Evolutionary conservation across 2,329 filamentous ascomycete genomes (phyloP), one percentile per base, ranked within the genome.

Genomic region (Didymosphaeria variabile): DNA sequence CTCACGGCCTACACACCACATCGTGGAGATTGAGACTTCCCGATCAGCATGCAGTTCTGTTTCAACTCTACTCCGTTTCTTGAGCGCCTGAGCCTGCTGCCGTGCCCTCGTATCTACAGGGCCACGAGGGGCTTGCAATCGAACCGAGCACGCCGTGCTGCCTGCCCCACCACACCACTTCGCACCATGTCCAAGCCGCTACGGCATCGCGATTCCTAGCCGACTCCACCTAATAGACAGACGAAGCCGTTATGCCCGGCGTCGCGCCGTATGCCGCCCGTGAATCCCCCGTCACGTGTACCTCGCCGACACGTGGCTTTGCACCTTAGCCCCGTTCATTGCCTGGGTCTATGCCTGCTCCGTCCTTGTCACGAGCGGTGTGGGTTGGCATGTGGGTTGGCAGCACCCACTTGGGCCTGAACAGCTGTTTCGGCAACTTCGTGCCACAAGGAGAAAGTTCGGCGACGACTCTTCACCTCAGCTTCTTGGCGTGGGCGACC

Each of bases 401-500:
- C 36, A 40, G 36, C 36, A 17, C 10, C 36, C 36, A 17, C 36
- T 40, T 40, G 36, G 36, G 36, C 36, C 36, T 40, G 38, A 47
- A 32, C 21, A 21, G 26, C 34, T 9, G 36, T 34, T 19, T n/a
- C 26, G 7, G 29, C 23, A 47, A 29, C 19, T 38, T 17, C 13
- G 19, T 19, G n/a, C 15, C 49, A 58, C 47, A 44, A 47, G 26
- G 23, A 50, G 23, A 47, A 40, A 17, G 19, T 19, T 10, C 38
- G 19, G 36, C 60, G 3, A 21, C 34, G 3, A n/a, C 12, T 10
- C 57, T 50, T 62, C 94, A 95, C 74, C 93, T 86, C 59, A 93
- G 88, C 80, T 94, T 92, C 77, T 93, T 86, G 53, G 93, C 93
- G 81, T 97, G 93, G 78, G 93, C 95, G 46, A 97, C 94, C 67